These are phyloP conservation scores for Triticum urartu DNA, from an alignment of 176 grass and related monocot genomes.

Conservation along the genomic window DNA sequence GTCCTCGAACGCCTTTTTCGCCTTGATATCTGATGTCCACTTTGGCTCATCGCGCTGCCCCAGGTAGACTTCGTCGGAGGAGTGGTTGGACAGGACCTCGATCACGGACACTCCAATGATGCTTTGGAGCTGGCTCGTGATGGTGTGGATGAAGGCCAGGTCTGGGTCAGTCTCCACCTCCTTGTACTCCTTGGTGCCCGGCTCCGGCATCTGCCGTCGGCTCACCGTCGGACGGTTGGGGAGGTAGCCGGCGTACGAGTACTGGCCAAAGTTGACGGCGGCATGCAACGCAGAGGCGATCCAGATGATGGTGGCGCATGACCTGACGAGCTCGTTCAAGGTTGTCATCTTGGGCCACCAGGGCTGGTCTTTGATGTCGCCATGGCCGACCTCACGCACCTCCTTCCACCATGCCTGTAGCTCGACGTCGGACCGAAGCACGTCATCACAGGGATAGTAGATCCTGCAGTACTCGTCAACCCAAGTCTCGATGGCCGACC, in stretches of 20 bases:
- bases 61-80: not conserved
- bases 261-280: constrained; percentile 33
- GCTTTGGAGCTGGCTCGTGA: not conserved
- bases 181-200: constrained; percentile 27
- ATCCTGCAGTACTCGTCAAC: constrained; percentile 4
- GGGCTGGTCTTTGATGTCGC: constrained; percentile 55
- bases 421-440: constrained; percentile 36
- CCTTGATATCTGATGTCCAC: not conserved
- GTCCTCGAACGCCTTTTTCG: not conserved
- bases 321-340: constrained; percentile 39
- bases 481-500: constrained; percentile 1
- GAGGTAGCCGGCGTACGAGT: constrained; percentile 64
- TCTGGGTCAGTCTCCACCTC: not conserved
- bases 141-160: not conserved
- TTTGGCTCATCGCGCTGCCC: not conserved
- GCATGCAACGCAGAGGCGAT: not conserved
- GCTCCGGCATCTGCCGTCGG: constrained; percentile 61
- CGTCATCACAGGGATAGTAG: constrained; percentile 59
- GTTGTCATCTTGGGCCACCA: constrained; percentile 83
- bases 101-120: not conserved
- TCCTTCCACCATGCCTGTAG: constrained; percentile 58
- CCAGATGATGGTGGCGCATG: constrained; percentile 67
- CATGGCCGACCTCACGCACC: constrained; percentile 76
- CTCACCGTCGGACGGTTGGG: constrained; percentile 67
- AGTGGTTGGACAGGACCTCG: not conserved